Base-by-base conservation (phyloP, 2,329 filamentous ascomycete genomes). In the Graphilbum sp. region DNA sequence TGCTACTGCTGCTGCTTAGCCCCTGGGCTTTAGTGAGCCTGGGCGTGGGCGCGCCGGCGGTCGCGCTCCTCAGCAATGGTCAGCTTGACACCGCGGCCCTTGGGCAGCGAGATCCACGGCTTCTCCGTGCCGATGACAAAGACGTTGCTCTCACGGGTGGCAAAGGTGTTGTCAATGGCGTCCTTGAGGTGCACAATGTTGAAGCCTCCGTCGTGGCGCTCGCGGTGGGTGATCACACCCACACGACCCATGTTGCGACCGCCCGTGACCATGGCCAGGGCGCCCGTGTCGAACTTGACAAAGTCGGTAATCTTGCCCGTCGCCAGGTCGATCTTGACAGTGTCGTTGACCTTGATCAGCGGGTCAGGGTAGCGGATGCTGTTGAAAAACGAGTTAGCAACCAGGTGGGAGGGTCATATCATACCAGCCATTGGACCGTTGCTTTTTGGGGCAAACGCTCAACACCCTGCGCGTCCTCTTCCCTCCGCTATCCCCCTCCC, bases 221-320 rank as follows among this genome's bases (percentile, higher is more conserved):
- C 90, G 75, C 90, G 88, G 79, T 98, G 87, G 58, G 90, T 96
- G 73, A 98, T 92, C 65, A 96, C 88, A 82, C 90, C 90, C 60
- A 98, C 88, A 88, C 90, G 90, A 64, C 90, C 90, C 88, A 96
- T 98, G 85, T 98, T 98, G 63, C 88, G 90, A 79, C 90, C 90
- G 79, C 90, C 90, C 54, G 90, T 98, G 60, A 81, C 82, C 88
- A 98, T 98, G 66, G 82, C 86, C 56, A 98, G 86, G 62, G 85
- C 81, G 67, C 88, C 90, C 60, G 87, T 95, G 66, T 98, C 90
- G 71, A 98, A 98, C 69, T 81, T 83, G 76, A 96, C 86, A 71
- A 82, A 96, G 69, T 98, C 90, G 55, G 73, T 67, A 70, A 98
- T 92, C 80, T 96, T 98, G 74, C 90, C 90, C 50, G 86, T 94